A percentile compares a stretch with the other conserved stretches of the same genome.
phyloP scores from a whole-genome alignment of 225 moss, liverwort and hornwort species.

The Straminergon stramineum region DNA sequence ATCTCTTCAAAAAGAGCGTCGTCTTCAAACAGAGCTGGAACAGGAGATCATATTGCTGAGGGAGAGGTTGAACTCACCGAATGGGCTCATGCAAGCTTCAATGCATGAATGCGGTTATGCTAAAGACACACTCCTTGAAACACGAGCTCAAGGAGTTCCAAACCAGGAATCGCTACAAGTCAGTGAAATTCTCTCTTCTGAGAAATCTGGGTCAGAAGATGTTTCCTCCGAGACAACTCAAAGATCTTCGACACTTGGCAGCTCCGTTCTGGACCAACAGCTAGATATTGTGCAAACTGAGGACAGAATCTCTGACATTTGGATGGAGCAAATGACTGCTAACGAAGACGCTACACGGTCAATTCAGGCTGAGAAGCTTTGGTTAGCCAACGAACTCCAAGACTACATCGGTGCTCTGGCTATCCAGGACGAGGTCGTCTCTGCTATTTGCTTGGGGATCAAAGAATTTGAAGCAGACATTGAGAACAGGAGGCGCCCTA shows the following conservation, averaged over 20 bases:
- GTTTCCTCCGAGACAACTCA: background rate
- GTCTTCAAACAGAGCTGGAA: conserved; percentile 22
- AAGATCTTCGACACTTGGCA: conserved; percentile 7
- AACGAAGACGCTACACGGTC: conserved; percentile 31
- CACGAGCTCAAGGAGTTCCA: background rate
- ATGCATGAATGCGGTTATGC: conserved; percentile 15
- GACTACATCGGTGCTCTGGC: conserved; percentile 55
- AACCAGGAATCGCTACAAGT: background rate
- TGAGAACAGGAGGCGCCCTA: conserved; percentile 27
- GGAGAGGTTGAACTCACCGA: conserved; percentile 20
- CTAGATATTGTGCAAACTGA: conserved; percentile 22
- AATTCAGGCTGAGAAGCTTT: conserved; percentile 44
- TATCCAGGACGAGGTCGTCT: conserved; percentile 59
- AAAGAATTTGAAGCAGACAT: conserved; percentile 68
- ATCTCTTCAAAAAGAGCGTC: conserved; percentile 21
- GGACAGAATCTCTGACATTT: conserved; percentile 29
- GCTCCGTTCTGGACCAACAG: conserved; percentile 37
- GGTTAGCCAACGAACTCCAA: conserved; percentile 58
- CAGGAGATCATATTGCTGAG: conserved; percentile 28
- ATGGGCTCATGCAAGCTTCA: background rate
- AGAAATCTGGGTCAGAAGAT: background rate
- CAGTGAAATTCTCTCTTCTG: background rate
- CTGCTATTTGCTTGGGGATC: conserved; percentile 47
- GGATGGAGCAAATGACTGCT: conserved; percentile 54
- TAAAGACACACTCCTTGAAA: background rate